Evolutionary conservation across 2,329 filamentous ascomycete species (phyloP).

Genomic region (Decorospora gaudefroyi): DNA sequence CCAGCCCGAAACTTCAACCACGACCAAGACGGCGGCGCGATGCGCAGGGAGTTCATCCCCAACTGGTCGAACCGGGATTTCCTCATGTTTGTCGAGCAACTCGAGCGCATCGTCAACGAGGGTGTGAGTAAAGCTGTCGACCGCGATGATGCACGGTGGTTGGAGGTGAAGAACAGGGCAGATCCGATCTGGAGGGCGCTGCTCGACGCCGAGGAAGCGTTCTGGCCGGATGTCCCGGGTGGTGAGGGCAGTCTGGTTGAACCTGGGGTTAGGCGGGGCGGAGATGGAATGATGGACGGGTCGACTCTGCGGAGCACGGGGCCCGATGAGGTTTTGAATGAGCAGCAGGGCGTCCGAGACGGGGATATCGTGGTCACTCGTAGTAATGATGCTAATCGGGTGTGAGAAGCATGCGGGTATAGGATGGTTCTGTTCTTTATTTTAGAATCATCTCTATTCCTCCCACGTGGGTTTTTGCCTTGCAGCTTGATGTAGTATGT

Average conservation of each 20-base stretch:
- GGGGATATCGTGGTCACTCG: constrained; percentile 2
- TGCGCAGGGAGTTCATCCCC: constrained; percentile 67
- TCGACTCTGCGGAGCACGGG: constrained; percentile 10
- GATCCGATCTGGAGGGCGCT: constrained; percentile 33
- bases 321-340: constrained; percentile 2
- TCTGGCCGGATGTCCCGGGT: constrained; percentile 36
- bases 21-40: constrained; percentile 68
- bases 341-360: constrained; percentile 4
- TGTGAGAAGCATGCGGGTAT: too few species aligned
- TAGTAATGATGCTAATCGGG: constrained; percentile 2
- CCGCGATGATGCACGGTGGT: constrained; percentile 26
- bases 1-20: constrained; percentile 29
- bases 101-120: constrained; percentile 61
- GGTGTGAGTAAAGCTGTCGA: constrained; percentile 29
- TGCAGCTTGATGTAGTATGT: too few species aligned
- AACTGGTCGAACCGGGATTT: constrained; percentile 71
- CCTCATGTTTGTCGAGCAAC: constrained; percentile 60
- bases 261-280: constrained; percentile 5
- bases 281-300: constrained; percentile 13
- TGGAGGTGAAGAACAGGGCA: constrained; percentile 29
- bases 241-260: constrained; percentile 7
- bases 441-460: too few species aligned
- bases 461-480: too few species aligned
- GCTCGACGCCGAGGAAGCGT: constrained; percentile 42
- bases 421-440: too few species aligned